Conservation (phyloP, 2,329 filamentous ascomycete species). For the Anthostomella pinea region DNA sequence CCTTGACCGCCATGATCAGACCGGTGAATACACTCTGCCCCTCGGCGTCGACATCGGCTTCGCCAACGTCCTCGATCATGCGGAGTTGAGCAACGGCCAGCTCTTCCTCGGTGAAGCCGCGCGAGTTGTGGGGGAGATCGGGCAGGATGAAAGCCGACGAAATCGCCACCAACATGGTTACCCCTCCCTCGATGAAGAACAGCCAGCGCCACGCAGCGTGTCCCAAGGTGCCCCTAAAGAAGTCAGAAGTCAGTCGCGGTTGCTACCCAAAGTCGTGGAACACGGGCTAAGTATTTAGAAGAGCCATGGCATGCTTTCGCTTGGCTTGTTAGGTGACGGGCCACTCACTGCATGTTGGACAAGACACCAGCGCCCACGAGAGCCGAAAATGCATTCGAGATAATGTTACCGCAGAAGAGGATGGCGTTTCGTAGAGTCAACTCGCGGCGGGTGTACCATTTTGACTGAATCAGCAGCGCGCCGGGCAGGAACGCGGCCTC, state of each 20-base stretch:
- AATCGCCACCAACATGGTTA: constrained; percentile 49
- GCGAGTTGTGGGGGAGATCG: constrained; percentile 54
- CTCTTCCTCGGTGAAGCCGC: constrained; percentile 60
- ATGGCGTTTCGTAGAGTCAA: constrained; percentile 53
- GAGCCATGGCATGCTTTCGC: not conserved
- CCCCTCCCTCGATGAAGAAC: constrained; percentile 56
- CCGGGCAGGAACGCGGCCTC: constrained; percentile 66
- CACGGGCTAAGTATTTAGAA: too few relatives aligned
- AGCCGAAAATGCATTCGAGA: constrained; percentile 59
- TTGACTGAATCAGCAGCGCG: constrained; percentile 59
- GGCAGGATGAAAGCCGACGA: constrained; percentile 48
- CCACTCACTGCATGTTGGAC: constrained; percentile 49
- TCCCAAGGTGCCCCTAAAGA: constrained; percentile 41
- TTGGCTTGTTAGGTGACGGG: not conserved
- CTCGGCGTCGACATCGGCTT: constrained; percentile 50
- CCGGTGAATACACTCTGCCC: constrained; percentile 52
- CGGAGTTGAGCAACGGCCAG: constrained; percentile 51
- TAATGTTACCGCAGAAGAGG: constrained; percentile 57
- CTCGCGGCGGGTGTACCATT: constrained; percentile 65
- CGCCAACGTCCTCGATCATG: constrained; percentile 56
- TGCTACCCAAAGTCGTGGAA: too few relatives aligned
- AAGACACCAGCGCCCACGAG: constrained; percentile 58
- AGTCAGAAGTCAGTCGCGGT: not conserved
- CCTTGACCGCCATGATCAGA: constrained; percentile 56
- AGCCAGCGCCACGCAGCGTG: constrained; percentile 60